Evolutionary conservation across 1,284 basidiomycete species (phyloP), one percentile per base, ranked within the genome.

Genomic region (Rhizopogon parksii): DNA sequence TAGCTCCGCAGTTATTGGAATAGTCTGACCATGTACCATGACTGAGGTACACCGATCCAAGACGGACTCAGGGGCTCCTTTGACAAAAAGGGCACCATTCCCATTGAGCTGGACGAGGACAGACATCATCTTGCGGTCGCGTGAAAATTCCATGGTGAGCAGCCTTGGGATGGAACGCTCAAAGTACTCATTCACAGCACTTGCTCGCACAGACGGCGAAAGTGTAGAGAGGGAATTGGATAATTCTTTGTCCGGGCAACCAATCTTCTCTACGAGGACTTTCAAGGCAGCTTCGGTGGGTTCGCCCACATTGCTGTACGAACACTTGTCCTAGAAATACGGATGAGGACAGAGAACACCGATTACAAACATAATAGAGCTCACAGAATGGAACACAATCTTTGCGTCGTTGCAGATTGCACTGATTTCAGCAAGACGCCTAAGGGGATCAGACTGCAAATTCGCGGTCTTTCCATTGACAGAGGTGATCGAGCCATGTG

Each of bases 81-180:
- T 99, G 66, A 90, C 92, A 62, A 94, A 87, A 2, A 95, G 74
- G 15, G 84, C 77, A 35, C 83, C 83, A 4, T 69, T 68, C 8
- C 76, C 78, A 55, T 82, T 76, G 54, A 78, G 70, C 54, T 73
- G 78, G 46, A 90, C 85, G 45, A 98, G 81, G 36, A 96, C 93
- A 21, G 95, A 97, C 95, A 98, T 99, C 80, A 94, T 95, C 73
- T 98, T 99, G 67, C 95, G 89, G 69, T 99, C 96, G 34, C 95
- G 87, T 25, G 92, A 91, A 71, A 99, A 99, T 68, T 98, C 95
- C 64, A 99, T 95, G 2, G 95, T 98, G 57, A 95, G 72, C 9
- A 96, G 76, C 54, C 94, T 85, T 15, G 84, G 75, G 61, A 92
- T 85, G 17, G 72, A 75, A 45, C 76, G 73, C 58, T 93, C 89